These are phyloP conservation scores for Daedaleopsis nitida DNA, from an alignment of 768 basidiomycete species.

Conservation along the genomic window DNA sequence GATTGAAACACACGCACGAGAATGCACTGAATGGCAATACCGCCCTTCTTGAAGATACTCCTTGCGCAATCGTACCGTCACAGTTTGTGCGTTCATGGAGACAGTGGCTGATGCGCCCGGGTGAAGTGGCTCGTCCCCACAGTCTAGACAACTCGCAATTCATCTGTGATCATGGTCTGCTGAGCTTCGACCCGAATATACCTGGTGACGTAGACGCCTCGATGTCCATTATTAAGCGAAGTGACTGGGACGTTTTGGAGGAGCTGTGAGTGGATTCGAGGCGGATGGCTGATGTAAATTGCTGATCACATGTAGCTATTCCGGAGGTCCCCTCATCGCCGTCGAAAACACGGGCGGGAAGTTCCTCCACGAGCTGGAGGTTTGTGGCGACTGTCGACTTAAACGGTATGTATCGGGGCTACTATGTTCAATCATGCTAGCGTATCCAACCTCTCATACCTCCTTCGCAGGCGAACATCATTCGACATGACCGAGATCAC, in stretches of 20 bases:
- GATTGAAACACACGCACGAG: constrained; percentile 64
- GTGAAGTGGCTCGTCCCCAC: constrained; percentile 58
- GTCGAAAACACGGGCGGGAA: constrained; percentile 38
- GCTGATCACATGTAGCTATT: constrained; percentile 45
- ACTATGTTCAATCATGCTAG: background rate
- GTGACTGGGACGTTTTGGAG: constrained; percentile 66
- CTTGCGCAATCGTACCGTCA: constrained; percentile 60
- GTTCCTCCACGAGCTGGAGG: constrained; percentile 51
- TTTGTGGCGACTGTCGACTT: constrained; percentile 63
- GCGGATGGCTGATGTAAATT: background rate
- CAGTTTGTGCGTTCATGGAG: constrained; percentile 70
- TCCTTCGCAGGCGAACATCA: constrained; percentile 47
- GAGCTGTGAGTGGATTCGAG: constrained; percentile 42
- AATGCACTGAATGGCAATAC: constrained; percentile 49
- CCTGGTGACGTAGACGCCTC: constrained; percentile 58
- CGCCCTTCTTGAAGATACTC: constrained; percentile 47
- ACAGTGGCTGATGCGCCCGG: constrained; percentile 65
- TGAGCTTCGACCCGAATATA: constrained; percentile 68
- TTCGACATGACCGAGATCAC: constrained; percentile 66
- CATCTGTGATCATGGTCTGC: constrained; percentile 65
- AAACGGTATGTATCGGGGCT: constrained; percentile 45
- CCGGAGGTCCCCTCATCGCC: constrained; percentile 54
- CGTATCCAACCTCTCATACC: constrained; percentile 3
- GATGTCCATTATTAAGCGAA: constrained; percentile 55
- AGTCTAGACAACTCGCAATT: constrained; percentile 60